Evolutionary conservation across 2,329 filamentous ascomycete genomes (phyloP), one percentile per base, ranked within the genome.

Genomic region (Parasarocladium wereldwijsianum): DNA sequence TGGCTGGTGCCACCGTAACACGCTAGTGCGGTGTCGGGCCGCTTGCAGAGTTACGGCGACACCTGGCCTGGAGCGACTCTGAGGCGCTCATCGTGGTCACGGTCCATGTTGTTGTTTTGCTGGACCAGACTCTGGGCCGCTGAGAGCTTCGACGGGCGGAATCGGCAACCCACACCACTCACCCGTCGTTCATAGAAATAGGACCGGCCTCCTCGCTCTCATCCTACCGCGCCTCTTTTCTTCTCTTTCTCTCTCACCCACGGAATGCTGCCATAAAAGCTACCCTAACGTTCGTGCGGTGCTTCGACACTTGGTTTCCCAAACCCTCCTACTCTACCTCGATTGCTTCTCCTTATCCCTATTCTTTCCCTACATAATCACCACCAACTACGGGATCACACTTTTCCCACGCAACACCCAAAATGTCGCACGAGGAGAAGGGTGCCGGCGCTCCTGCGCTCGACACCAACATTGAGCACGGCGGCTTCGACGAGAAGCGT

Each of bases 401-500:
- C 26, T 8, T 17, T 26, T 12, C 27, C 18, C 24, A 25, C 26
- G 11, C 11, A 19, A 31, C 24, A 18, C 12, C 8, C 17, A 24
- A 10, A 22, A 42, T 40, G 72, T 73, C 69, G 66, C 67, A n/a
- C 45, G 68, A 73, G 49, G 53, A 59, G 46, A 62, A 62, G 46
- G 48, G 51, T 42, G 50, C 54, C 52, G 58, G 54, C 50, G 60
- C 63, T 40, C 68, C 68, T 43, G 66, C 66, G 55, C 58, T 76
- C 43, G 62, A 70, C 47, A 74, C 71, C 47, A 66, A 66, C 51
- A 75, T 76, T 45, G 70, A 75, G 51, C 66, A 66, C 41, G 71
- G 70, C 41, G 57, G 62, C 49, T 76, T 77, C 51, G 64, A 74
- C 51, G 73, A 78, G 61, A 76, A 76, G 62, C 55, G 53, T 34